Evolutionary conservation across 2,329 filamentous ascomycete genomes (phyloP).

Genomic region (Diplocarpon rosae): DNA sequence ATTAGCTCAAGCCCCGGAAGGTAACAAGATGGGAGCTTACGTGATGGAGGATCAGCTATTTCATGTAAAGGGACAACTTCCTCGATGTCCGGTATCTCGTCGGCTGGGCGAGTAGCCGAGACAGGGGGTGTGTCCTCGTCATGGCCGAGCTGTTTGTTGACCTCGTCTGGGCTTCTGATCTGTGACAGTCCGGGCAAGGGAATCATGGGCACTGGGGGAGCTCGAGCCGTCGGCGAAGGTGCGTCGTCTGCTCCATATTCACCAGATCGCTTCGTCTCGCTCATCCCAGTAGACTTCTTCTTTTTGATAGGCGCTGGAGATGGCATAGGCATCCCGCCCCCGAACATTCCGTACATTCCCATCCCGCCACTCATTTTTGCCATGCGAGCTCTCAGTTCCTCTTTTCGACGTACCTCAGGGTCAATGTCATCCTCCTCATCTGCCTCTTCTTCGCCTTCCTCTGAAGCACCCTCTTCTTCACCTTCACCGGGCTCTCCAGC

Average conservation of each 20-base stretch:
- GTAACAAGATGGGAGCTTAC: conserved; percentile 9
- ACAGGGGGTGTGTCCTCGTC: conserved; percentile 40
- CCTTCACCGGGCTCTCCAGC: conserved; percentile 32
- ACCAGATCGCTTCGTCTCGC: conserved; percentile 33
- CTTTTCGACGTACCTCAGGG: conserved; percentile 71
- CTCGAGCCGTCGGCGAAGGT: conserved; percentile 33
- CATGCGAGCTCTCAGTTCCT: conserved; percentile 90
- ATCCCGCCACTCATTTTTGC: conserved; percentile 97
- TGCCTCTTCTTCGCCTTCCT: conserved; percentile 46
- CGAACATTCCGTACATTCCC: conserved; percentile 94
- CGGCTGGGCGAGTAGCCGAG: conserved; percentile 30
- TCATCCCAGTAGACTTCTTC: conserved; percentile 37
- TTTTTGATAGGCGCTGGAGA: conserved; percentile 40
- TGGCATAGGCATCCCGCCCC: conserved; percentile 55
- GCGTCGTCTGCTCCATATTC: conserved; percentile 36
- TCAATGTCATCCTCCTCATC: conserved; percentile 79
- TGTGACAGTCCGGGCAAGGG: conserved; percentile 62
- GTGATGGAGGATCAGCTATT: conserved; percentile 28
- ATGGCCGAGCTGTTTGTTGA: conserved; percentile 30
- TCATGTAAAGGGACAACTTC: conserved; percentile 31
- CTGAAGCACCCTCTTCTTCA: conserved; percentile 33
- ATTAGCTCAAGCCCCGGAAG: neutral
- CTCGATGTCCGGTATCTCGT: conserved; percentile 43
- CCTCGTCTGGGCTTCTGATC: conserved; percentile 38
- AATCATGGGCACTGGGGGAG: conserved; percentile 50